Evolutionary conservation across 176 grass and related monocot species (phyloP).

Genomic region (Lolium rigidum): DNA sequence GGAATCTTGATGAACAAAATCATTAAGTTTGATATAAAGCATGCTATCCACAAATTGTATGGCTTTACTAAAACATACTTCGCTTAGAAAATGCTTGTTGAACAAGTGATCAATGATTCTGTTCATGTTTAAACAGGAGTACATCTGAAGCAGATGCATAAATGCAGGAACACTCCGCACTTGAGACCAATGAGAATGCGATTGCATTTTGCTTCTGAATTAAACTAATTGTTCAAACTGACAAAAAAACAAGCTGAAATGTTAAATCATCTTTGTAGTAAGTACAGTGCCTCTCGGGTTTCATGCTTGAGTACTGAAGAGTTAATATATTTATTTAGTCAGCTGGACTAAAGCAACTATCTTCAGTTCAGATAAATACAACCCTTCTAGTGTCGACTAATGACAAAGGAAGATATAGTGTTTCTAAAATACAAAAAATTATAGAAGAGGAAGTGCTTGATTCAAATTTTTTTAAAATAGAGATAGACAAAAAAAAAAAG

Average conservation of each 20-base stretch:
- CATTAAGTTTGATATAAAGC: not conserved
- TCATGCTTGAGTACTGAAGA: not conserved
- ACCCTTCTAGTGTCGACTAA: not conserved
- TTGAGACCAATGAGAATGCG: not conserved
- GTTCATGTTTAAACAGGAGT: not conserved
- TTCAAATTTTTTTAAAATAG: no score
- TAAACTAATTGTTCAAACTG: not conserved
- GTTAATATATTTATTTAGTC: not conserved
- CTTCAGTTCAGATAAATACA: not conserved
- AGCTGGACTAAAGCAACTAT: not conserved
- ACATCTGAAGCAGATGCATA: not conserved
- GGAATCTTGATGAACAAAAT: constrained; percentile 8
- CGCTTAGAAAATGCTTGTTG: not conserved
- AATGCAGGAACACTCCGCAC: constrained; percentile 11
- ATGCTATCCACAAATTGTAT: constrained; percentile 19
- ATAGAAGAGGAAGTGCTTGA: not conserved
- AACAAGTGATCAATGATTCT: constrained; percentile 15
- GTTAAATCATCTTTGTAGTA: not conserved
- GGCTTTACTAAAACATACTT: constrained; percentile 8
- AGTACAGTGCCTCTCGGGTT: not conserved
- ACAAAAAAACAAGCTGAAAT: not conserved
- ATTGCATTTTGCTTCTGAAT: not conserved
- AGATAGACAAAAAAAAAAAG: not conserved
- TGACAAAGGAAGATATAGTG: not conserved
- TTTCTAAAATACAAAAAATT: not conserved